Conservation (phyloP, 116 monocot species). For the Iris pallida region DNA sequence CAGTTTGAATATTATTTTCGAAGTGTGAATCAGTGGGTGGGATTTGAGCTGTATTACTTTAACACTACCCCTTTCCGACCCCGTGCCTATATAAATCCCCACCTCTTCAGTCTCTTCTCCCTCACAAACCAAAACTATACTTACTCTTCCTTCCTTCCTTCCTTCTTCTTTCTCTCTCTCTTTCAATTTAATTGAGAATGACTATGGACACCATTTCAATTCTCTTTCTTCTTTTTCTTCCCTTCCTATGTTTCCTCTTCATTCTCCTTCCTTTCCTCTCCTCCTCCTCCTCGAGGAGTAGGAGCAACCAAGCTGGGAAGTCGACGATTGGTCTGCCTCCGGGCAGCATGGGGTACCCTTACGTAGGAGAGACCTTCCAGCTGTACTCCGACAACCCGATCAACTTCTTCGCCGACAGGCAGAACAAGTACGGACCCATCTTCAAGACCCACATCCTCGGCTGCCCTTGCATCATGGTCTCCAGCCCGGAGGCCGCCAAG, state of each 20-base stretch:
- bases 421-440: conserved; percentile 59
- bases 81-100: no score
- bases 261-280: conserved; percentile 3
- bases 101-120: no score
- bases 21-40: no score
- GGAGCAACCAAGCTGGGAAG: neutral
- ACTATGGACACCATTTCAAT: neutral
- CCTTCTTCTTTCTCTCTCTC: no score
- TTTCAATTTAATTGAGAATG: no score
- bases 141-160: no score
- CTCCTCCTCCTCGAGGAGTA: neutral
- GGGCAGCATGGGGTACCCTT: conserved; percentile 80
- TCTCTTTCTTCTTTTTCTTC: no score
- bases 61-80: no score
- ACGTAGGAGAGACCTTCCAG: conserved; percentile 74
- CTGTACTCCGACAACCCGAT: conserved; percentile 65
- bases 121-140: no score
- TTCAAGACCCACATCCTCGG: conserved; percentile 93
- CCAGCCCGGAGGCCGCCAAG: conserved; percentile 77
- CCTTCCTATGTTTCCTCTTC: neutral
- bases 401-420: conserved; percentile 53
- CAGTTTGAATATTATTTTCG: no score
- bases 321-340: conserved; percentile 41
- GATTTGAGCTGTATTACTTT: no score
- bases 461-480: conserved; percentile 82